Percentiles rank a stretch among this genome's conserved stretches.
phyloP scores from a whole-genome alignment of 331 rosid genomes.

The Prunus yedoensis region DNA sequence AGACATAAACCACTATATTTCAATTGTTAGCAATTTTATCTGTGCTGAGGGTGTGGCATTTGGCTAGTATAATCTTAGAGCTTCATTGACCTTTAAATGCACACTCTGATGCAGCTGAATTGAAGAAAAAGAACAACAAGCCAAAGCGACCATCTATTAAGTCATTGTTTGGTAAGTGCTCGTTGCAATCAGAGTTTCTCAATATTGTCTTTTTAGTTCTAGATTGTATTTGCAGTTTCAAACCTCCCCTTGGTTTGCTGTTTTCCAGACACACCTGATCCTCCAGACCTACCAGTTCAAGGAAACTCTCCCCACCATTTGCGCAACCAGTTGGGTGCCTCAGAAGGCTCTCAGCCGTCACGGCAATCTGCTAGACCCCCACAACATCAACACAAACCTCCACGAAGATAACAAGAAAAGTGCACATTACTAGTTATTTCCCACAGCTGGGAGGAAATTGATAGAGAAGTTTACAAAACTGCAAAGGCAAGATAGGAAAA shows the following conservation, averaged over 20 bases:
- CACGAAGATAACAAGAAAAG: conserved; percentile 16
- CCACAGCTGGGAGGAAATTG: conserved; percentile 4
- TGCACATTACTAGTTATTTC: not conserved
- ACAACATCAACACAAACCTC: conserved; percentile 24
- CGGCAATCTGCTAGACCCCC: conserved; percentile 26
- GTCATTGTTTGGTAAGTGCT: conserved; percentile 44
- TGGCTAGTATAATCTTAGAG: not conserved
- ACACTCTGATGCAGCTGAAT: conserved; percentile 35
- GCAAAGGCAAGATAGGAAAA: conserved; percentile 10
- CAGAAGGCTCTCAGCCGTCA: conserved; percentile 43
- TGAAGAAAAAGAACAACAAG: conserved; percentile 47
- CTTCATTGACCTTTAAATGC: not conserved
- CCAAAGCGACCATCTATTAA: conserved; percentile 50
- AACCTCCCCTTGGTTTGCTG: not conserved
- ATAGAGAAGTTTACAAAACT: not conserved
- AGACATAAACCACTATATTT: not conserved
- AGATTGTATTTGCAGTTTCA: conserved; percentile 4
- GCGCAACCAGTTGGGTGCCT: conserved; percentile 22
- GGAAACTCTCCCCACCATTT: conserved; percentile 25
- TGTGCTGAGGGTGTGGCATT: not conserved
- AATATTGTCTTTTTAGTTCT: not conserved
- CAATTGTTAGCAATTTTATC: not conserved
- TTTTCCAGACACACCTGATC: conserved; percentile 34
- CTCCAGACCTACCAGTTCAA: conserved; percentile 24
- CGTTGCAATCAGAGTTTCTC: not conserved